These are phyloP conservation scores for Apophysomyces trapeziformis DNA, from an alignment of 371 early-diverging fungal species.

Conservation along the genomic window DNA sequence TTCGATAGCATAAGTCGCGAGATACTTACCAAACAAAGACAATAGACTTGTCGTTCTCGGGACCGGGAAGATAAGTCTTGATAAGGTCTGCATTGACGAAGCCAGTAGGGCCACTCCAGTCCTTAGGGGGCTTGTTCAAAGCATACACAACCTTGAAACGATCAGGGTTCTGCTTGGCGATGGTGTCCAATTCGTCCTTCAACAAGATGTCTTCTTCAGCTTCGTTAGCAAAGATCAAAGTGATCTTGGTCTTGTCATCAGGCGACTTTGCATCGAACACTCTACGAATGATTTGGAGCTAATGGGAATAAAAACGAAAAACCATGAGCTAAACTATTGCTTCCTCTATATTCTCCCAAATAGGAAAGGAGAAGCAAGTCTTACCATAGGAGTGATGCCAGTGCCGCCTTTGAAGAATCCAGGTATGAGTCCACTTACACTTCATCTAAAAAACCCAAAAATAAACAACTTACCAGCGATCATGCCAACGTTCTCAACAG, in stretches of 20 bases:
- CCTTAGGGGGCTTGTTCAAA: conserved; percentile 72
- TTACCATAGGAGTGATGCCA: conserved; percentile 92
- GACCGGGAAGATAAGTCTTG: conserved; percentile 66
- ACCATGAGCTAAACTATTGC: neutral
- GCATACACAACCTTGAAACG: conserved; percentile 81
- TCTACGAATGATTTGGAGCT: conserved; percentile 72
- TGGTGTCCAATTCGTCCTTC: conserved; percentile 75
- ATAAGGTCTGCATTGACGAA: conserved; percentile 72
- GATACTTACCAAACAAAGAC: conserved; percentile 75
- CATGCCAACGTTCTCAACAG: conserved; percentile 83
- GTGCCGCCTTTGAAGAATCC: conserved; percentile 74
- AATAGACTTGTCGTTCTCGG: conserved; percentile 58
- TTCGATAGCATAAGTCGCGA: neutral
- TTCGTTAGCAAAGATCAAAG: conserved; percentile 87
- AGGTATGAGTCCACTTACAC: neutral
- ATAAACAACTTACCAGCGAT: conserved; percentile 49
- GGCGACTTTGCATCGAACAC: conserved; percentile 67
- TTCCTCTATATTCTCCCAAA: neutral
- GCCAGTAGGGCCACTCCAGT: conserved; percentile 75
- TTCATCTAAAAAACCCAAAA: neutral
- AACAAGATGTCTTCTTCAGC: conserved; percentile 88
- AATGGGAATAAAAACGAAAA: neutral
- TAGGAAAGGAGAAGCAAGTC: neutral
- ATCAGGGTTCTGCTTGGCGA: conserved; percentile 73
- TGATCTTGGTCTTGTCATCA: conserved; percentile 81